Evolutionary conservation across 176 grass and related monocot species (phyloP), one percentile per base, ranked within the genome.

Genomic region (Triticum aestivum): DNA sequence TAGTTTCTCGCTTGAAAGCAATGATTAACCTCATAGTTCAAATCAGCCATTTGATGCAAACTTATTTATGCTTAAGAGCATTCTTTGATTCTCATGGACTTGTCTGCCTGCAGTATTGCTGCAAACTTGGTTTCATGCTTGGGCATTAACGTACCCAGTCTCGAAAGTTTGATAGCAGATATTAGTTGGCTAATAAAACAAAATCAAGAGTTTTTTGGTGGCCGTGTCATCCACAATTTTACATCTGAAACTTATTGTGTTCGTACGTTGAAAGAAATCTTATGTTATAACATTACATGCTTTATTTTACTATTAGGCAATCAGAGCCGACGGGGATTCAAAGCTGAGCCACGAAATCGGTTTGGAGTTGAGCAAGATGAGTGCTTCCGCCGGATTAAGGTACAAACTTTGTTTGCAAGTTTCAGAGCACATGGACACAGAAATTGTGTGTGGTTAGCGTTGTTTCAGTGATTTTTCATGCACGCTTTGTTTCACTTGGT

Each of bases 311-410:
- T 85, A 64, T 68, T 78, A 99, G 97, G 97, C 97, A 65, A 86
- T 96, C 35, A 92, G 90, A 87, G 88, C 92, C 78, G 90, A 99
- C 72, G 87, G 84, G 9, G 82, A 96, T 85, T 90, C 89, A 75
- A 39, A 91, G 71, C 79, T 96, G 52, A 90, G 89, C 69, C 84
- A 96, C 6, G 92, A 96, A 90, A 96, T 99, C 14, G 87, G 90
- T 73, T 82, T 93, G 81, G 94, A 91, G 64, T 88, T 94, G 75
- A 94, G 92, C 65, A 81, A 42, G 78, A 93, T 81, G 77, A 94
- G 94, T 89, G 80, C 85, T 80, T 80, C 80, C 47, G 84, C 54
- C 81, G 94, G 92, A 85, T 91, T 94, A 92, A 92, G 90, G 92
- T 96, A 85, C 59, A 79, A 23, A 2, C 24, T 44, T 63, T 69